These are phyloP conservation scores for Cryptococcus sp. DNA, from an alignment of 1,284 basidiomycete species.

Conservation along the genomic window DNA sequence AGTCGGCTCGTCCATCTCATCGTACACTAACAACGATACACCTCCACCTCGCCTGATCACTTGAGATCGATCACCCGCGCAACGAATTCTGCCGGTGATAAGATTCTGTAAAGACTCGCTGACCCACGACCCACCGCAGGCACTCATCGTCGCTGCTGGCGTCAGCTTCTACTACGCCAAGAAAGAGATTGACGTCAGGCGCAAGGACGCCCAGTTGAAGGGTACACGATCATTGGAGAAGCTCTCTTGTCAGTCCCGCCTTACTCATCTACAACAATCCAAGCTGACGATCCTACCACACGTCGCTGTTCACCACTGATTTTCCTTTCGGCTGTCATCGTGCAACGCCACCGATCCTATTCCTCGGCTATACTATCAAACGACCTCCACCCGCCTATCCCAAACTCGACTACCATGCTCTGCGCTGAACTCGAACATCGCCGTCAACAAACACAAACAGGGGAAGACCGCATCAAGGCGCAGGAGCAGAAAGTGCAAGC, in stretches of 20 bases:
- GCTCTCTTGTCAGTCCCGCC: conserved; percentile 13
- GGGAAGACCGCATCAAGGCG: conserved; percentile 17
- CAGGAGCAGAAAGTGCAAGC: conserved; percentile 8
- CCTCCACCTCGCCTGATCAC: not conserved
- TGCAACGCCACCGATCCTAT: no score
- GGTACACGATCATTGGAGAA: conserved; percentile 20
- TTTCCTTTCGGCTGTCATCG: not conserved
- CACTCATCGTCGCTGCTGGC: conserved; percentile 56
- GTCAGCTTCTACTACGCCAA: conserved; percentile 58
- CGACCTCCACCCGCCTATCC: no score
- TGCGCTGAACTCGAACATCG: no score
- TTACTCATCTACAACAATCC: no score
- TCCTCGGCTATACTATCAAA: no score
- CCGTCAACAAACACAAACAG: not conserved
- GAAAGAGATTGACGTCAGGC: conserved; percentile 55
- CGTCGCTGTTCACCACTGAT: not conserved
- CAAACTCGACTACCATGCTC: no score
- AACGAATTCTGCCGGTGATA: not conserved
- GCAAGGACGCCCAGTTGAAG: conserved; percentile 17
- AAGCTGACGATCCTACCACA: no score
- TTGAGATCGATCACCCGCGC: not conserved
- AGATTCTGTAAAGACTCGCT: not conserved
- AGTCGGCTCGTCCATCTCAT: conserved; percentile 10
- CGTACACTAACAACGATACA: not conserved
- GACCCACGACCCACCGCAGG: conserved; percentile 21